A percentile compares a stretch with the other conserved stretches of the same genome.
Evolutionary conservation across 805 yeast genomes (phyloP).

Genomic region (Crinitomyces ghanaensis): DNA sequence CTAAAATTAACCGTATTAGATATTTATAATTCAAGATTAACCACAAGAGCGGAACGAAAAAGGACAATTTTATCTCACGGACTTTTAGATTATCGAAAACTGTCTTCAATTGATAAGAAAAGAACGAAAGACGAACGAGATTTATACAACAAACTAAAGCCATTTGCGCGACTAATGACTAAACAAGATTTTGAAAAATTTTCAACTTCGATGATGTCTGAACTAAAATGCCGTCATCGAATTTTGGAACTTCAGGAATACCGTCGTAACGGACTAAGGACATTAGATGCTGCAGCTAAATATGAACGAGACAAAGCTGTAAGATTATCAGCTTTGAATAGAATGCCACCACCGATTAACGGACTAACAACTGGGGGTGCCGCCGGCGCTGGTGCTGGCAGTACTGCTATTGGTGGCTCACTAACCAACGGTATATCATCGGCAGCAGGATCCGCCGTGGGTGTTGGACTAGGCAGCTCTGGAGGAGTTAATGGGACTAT

Average conservation of each 20-base stretch:
- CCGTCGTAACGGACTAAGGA: slow-evolving; percentile 80
- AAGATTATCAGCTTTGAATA: slow-evolving; percentile 50
- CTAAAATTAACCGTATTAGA: slow-evolving; percentile 78
- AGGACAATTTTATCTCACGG: slow-evolving; percentile 65
- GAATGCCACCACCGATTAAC: too few relatives aligned
- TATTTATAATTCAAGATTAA: slow-evolving; percentile 79
- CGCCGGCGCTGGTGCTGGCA: too few relatives aligned
- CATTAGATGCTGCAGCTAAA: slow-evolving; percentile 68
- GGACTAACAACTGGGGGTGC: too few relatives aligned
- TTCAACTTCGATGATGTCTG: slow-evolving; percentile 60
- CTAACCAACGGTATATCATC: too few relatives aligned
- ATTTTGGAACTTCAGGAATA: slow-evolving; percentile 89
- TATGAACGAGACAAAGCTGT: slow-evolving; percentile 80
- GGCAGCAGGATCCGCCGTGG: too few relatives aligned
- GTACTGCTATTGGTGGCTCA: too few relatives aligned
- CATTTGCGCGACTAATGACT: slow-evolving; percentile 70
- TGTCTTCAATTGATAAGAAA: slow-evolving; percentile 72
- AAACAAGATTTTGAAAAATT: slow-evolving; percentile 72
- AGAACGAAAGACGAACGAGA: slow-evolving; percentile 87
- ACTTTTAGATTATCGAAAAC: slow-evolving; percentile 73
- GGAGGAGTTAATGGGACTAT: neutral
- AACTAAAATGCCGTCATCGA: slow-evolving; percentile 64
- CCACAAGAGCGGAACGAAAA: slow-evolving; percentile 88
- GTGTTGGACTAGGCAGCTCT: neutral
- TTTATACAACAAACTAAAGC: slow-evolving; percentile 58